Evolutionary conservation across 75 land plant species (phyloP).

Genomic region (Cupressus sempervirens): DNA sequence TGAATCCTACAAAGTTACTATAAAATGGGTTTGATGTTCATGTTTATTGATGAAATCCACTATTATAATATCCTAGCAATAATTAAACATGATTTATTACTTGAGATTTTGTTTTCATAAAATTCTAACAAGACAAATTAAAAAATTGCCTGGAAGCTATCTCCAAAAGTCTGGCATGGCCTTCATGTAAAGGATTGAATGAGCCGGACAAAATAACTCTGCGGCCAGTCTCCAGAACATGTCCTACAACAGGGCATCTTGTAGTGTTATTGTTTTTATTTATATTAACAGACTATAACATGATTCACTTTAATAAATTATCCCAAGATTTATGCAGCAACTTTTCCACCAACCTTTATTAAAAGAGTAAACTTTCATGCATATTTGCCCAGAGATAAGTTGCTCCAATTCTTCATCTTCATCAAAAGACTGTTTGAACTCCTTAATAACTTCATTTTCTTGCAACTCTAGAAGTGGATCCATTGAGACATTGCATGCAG

Average conservation of each 20-base stretch:
- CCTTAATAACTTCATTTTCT: constrained; percentile 45
- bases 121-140: neutral
- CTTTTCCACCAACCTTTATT: constrained; percentile 35
- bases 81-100: neutral
- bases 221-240: constrained; percentile 28
- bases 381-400: constrained; percentile 62
- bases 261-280: neutral
- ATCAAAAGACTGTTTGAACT: constrained; percentile 30
- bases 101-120: neutral
- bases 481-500: constrained; percentile 54
- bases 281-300: neutral
- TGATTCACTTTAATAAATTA: neutral
- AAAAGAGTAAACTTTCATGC: constrained; percentile 69
- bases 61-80: neutral
- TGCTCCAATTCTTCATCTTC: constrained; percentile 77
- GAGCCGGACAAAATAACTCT: constrained; percentile 82
- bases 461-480: constrained; percentile 34
- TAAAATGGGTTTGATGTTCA: neutral
- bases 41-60: neutral
- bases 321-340: neutral
- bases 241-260: constrained; percentile 18
- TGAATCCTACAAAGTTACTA: neutral
- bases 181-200: constrained; percentile 95
- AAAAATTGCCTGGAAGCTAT: constrained; percentile 63
- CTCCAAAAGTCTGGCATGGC: constrained; percentile 82